Percentiles rank a stretch among this genome's conserved stretches.
These are phyloP conservation scores for Russula emetica DNA, from an alignment of 768 basidiomycete genomes.

Conservation along the genomic window DNA sequence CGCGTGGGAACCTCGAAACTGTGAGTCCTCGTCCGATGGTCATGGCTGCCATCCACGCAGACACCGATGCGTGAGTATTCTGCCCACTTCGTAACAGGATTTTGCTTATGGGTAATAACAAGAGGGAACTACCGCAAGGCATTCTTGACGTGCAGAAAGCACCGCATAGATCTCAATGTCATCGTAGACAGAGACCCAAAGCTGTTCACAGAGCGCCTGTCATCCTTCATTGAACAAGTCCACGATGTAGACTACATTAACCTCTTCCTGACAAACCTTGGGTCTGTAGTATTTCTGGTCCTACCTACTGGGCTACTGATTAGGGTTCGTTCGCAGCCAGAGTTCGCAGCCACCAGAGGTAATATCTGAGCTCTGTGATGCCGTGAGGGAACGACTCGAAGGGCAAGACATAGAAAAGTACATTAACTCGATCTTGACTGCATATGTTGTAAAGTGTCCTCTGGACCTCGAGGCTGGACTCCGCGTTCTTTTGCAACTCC, in stretches of 20 bases:
- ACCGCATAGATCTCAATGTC: conserved; percentile 86
- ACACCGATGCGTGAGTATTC: conserved; percentile 63
- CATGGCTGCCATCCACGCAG: conserved; percentile 72
- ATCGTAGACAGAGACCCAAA: conserved; percentile 79
- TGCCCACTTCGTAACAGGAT: not conserved
- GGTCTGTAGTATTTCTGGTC: conserved; percentile 43
- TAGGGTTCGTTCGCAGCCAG: conserved; percentile 42
- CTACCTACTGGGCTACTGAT: conserved; percentile 5
- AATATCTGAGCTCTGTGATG: conserved; percentile 70
- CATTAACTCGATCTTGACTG: conserved; percentile 86
- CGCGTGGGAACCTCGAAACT: conserved; percentile 93
- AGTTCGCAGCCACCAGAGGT: conserved; percentile 54
- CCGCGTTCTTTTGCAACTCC: conserved; percentile 64
- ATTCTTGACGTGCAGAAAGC: conserved; percentile 86
- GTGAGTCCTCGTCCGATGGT: conserved; percentile 91
- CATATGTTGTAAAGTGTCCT: conserved; percentile 87
- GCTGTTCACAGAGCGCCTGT: conserved; percentile 57
- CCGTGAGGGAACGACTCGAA: conserved; percentile 69
- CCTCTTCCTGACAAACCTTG: conserved; percentile 80
- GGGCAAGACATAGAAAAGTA: conserved; percentile 68
- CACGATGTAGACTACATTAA: conserved; percentile 90
- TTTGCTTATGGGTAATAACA: not conserved
- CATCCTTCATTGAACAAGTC: conserved; percentile 77
- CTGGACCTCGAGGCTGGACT: conserved; percentile 88
- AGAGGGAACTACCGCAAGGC: conserved; percentile 82